Conservation (phyloP, 2,329 filamentous ascomycete species). For the Aphanoascus verrucosus region DNA sequence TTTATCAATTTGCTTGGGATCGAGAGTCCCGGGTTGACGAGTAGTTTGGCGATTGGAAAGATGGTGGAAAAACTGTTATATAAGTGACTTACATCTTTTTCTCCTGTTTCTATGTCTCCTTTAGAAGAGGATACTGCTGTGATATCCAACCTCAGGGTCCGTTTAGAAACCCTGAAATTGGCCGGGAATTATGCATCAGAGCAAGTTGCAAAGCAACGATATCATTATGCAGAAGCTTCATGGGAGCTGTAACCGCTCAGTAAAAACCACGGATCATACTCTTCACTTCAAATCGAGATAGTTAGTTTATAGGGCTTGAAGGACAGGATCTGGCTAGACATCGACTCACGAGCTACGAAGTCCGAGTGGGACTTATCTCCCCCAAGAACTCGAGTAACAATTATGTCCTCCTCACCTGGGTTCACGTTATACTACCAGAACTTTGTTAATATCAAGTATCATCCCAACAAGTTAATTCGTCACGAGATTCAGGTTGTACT, state of each 20-base stretch:
- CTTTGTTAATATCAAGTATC: not conserved
- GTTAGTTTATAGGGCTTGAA: not conserved
- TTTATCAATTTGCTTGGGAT: slow-evolving; percentile 89
- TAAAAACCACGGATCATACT: not conserved
- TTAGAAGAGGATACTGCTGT: too few species aligned
- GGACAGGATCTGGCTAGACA: not conserved
- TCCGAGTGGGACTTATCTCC: slow-evolving; percentile 12
- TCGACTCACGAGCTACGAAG: slow-evolving; percentile 9
- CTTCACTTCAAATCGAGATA: not conserved
- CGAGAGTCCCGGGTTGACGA: slow-evolving; percentile 86
- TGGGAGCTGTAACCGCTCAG: not conserved
- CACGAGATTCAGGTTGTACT: not conserved
- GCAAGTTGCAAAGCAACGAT: too few species aligned
- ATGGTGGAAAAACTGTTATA: slow-evolving; percentile 16
- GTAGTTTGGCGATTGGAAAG: slow-evolving; percentile 52
- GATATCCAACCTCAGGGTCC: too few species aligned
- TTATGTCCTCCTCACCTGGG: slow-evolving; percentile 12
- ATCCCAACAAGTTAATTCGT: not conserved
- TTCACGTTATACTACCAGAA: slow-evolving; percentile 12
- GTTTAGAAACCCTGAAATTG: too few species aligned
- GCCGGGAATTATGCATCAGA: too few species aligned
- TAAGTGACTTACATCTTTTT: slow-evolving; percentile 9
- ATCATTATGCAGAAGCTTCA: too few species aligned
- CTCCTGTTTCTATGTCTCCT: too few species aligned
- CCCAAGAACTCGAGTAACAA: slow-evolving; percentile 12